Percentiles rank a stretch among this genome's conserved stretches.
Conservation (phyloP, 2,329 filamentous ascomycete species). For the Emergomyces orientalis region DNA sequence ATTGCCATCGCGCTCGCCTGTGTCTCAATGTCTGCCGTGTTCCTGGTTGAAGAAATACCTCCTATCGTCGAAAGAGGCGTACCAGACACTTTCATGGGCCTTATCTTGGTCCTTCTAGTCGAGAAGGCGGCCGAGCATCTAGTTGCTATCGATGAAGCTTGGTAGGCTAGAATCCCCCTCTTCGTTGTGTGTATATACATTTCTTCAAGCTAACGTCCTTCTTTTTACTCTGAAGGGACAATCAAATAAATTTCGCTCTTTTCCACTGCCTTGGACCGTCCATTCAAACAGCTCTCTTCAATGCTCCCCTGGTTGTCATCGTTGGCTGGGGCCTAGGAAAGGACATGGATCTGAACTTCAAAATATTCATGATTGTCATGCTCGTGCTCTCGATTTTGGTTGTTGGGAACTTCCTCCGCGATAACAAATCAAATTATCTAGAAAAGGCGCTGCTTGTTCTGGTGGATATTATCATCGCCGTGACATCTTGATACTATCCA, state of each 20-base stretch:
- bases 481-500: slow-evolving; percentile 54
- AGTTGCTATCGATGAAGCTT: slow-evolving; percentile 76
- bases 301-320: slow-evolving; percentile 71
- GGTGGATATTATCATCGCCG: slow-evolving; percentile 54
- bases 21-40: slow-evolving; percentile 64
- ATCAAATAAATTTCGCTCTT: slow-evolving; percentile 68
- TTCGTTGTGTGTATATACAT: background rate
- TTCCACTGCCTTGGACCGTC: slow-evolving; percentile 79
- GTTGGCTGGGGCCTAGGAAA: slow-evolving; percentile 70
- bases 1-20: slow-evolving; percentile 55
- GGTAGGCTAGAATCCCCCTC: slow-evolving; percentile 39
- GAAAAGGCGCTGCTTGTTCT: slow-evolving; percentile 71
- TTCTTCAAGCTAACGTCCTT: slow-evolving; percentile 13
- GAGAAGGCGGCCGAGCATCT: slow-evolving; percentile 83
- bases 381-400: slow-evolving; percentile 77
- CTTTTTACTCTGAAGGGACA: slow-evolving; percentile 25
- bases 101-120: slow-evolving; percentile 70
- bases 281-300: slow-evolving; percentile 82
- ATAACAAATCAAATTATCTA: slow-evolving; percentile 83
- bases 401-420: slow-evolving; percentile 76
- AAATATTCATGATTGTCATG: slow-evolving; percentile 74
- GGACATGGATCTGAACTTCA: slow-evolving; percentile 71
- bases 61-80: slow-evolving; percentile 47
- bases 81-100: slow-evolving; percentile 53
- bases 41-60: slow-evolving; percentile 63